phyloP scores from a whole-genome alignment of 805 yeast genomes.

The Saturnispora mendoncae region DNA sequence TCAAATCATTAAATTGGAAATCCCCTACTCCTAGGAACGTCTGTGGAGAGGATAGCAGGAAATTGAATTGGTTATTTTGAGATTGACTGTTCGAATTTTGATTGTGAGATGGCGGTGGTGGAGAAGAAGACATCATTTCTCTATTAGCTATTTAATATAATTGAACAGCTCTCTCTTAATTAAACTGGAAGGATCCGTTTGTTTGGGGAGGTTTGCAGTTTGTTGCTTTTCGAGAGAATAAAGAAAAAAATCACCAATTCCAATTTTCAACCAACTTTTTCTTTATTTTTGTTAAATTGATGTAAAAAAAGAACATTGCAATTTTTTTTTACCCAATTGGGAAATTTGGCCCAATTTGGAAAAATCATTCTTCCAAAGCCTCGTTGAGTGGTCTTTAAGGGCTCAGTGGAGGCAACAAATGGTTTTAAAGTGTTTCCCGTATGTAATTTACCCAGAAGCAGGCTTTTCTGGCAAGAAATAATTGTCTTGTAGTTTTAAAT shows the following conservation, averaged over 20 bases:
- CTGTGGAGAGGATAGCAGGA: constrained; percentile 3
- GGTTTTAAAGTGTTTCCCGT: no score
- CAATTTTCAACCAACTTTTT: no score
- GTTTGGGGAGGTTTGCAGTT: no score
- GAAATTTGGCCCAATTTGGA: neutral
- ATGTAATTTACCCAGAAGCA: no score
- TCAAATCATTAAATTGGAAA: constrained; percentile 1
- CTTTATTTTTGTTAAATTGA: neutral
- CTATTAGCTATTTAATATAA: neutral
- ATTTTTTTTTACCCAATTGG: neutral
- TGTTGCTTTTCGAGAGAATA: neutral
- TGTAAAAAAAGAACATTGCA: neutral
- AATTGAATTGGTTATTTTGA: neutral
- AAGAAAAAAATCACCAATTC: no score
- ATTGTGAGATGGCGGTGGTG: constrained; percentile 23
- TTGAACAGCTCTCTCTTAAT: no score
- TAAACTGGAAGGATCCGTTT: no score
- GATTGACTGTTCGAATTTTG: no score
- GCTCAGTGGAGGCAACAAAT: no score
- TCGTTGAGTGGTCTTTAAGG: no score
- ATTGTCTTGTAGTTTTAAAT: no score
- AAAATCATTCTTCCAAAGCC: neutral
- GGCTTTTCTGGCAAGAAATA: no score
- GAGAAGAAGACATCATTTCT: constrained; percentile 30
- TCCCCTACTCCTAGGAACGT: neutral